Base-by-base conservation (phyloP, 2,329 filamentous ascomycete species). In the Epichloe glyceriae region DNA sequence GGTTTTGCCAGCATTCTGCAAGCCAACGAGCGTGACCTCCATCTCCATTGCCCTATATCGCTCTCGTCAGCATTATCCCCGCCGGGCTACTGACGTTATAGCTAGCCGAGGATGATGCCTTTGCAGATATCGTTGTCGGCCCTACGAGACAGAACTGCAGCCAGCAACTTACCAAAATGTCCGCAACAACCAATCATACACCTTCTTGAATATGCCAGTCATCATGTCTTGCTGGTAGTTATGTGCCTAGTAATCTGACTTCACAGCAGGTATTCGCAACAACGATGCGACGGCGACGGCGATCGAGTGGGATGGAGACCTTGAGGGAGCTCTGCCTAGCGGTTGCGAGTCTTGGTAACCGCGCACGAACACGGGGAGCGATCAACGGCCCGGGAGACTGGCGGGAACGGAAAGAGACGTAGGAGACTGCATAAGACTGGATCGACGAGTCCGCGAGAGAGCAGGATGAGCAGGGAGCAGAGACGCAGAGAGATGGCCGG, bases 21-120 rank as follows among this genome's bases (percentile, higher is more conserved):
- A 74, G 22, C 93, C 93, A 67, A 98, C 91, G 85, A 98, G 95
- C 60, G 93, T 97, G 66, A 98, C 91, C 72, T 98, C 93, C 90
- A 98, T 96, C 75, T 98, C 93, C 58, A 90, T 95, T 60, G 91
- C 89, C 93, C 91, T 96, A 58, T 55, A 52, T 48, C 30, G 38
- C 19, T 41, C 40, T 44, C 17, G 51, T 63, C 55, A 63, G 53
- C 48, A 55, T 50, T 45, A 35, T 12, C 4, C 30, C 20, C 20
- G n/a, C 33, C 17, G 20, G 19, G 19, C n/a, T 17, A 47, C 15
- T 38, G 43, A 35, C 19, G 33, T 46, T 4, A 55, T 51, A 55
- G 57, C 17, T 15, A 19, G 30, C 5, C 4, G 8, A 17, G 37
- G 17, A 35, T 38, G 22, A 15, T 40, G 35, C 15, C 34, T 41